Conservation (phyloP, 257 asterid species). For the Przewalskia tangutica region DNA sequence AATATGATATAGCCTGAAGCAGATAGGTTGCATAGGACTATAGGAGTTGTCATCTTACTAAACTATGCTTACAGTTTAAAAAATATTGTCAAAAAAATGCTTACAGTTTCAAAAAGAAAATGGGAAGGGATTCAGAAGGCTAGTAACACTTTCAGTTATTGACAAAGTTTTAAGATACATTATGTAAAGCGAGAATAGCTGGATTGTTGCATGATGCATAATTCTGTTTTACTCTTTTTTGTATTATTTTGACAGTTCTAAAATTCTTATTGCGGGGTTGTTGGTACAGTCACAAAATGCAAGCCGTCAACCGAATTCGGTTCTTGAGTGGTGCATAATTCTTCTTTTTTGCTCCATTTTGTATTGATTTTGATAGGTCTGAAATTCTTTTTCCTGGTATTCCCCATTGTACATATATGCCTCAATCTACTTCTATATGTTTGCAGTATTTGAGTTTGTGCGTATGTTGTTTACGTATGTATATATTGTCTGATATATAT, state of each 20-base stretch:
- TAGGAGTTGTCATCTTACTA: neutral
- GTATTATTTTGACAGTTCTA: neutral
- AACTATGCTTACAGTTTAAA: neutral
- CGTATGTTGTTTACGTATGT: neutral
- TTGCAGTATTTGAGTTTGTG: neutral
- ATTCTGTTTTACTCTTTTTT: neutral
- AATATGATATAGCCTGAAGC: neutral
- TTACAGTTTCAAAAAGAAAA: neutral
- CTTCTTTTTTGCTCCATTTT: neutral
- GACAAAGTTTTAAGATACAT: neutral
- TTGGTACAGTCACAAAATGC: neutral
- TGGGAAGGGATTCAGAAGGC: neutral
- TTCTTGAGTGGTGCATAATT: neutral
- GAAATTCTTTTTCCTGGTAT: neutral
- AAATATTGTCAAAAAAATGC: neutral
- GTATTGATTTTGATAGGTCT: neutral
- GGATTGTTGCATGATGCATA: neutral
- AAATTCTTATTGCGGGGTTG: neutral
- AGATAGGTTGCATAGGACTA: neutral
- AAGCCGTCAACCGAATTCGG: neutral
- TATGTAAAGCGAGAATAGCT: neutral
- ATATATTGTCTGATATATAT: neutral
- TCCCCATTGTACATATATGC: neutral
- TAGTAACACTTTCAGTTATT: neutral
- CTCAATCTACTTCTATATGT: neutral